These are phyloP conservation scores for Mucor irregularis DNA, from an alignment of 371 early-diverging fungal species.

Conservation along the genomic window DNA sequence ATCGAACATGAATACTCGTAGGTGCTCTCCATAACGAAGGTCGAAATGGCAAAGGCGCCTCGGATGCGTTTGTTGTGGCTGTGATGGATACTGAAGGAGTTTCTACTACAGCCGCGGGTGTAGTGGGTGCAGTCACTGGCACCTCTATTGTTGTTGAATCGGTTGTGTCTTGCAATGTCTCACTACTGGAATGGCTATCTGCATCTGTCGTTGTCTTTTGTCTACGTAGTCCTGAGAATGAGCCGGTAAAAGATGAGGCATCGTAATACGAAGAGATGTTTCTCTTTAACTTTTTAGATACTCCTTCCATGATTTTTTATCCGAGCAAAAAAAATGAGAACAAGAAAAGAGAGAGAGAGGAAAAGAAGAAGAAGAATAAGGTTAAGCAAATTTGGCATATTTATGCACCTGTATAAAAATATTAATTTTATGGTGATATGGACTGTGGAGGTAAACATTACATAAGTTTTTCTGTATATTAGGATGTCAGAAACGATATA, in stretches of 20 bases:
- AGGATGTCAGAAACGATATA: neutral
- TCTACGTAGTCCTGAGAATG: conserved; percentile 28
- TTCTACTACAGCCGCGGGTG: neutral
- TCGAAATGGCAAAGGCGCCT: conserved; percentile 9
- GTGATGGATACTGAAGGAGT: neutral
- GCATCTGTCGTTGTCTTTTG: conserved; percentile 34
- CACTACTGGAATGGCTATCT: too few species aligned
- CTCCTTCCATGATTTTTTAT: neutral
- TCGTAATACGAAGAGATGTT: conserved; percentile 15
- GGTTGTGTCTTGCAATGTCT: neutral
- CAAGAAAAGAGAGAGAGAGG: conserved; percentile 1
- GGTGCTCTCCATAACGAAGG: conserved; percentile 17
- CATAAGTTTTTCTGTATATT: neutral
- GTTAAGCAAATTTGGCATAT: neutral
- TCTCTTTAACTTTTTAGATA: conserved; percentile 4
- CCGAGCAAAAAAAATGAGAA: neutral
- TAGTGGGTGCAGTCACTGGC: neutral
- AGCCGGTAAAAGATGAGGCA: too few species aligned
- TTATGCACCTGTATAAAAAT: neutral
- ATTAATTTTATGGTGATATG: conserved; percentile 7
- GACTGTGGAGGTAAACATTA: neutral
- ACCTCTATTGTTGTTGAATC: neutral
- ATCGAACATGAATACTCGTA: neutral
- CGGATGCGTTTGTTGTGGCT: neutral
- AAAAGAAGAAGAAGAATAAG: neutral